Evolutionary conservation across 805 yeast species (phyloP).

Genomic region (Priceomyces fermenticarens): DNA sequence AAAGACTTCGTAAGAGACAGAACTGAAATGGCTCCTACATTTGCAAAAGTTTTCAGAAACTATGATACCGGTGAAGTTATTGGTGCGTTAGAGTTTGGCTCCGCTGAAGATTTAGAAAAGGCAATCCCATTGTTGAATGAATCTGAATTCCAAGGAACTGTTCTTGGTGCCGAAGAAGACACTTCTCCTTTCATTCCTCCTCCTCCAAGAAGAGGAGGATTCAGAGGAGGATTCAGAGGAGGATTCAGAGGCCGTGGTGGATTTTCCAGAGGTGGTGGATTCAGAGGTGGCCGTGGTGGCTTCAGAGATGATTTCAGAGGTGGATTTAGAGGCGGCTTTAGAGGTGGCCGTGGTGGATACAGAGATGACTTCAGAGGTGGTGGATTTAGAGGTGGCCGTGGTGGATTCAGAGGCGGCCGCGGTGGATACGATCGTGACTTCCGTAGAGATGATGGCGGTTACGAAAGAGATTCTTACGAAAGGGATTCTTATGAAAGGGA

Average conservation of each 20-base stretch:
- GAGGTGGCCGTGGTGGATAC: slow-evolving; percentile 36
- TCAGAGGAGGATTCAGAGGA: slow-evolving; percentile 29
- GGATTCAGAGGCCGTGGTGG: slow-evolving; percentile 31
- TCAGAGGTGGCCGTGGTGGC: slow-evolving; percentile 29
- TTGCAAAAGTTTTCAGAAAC: slow-evolving; percentile 50
- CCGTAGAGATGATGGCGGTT: slow-evolving; percentile 48
- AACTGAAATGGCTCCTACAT: slow-evolving; percentile 60
- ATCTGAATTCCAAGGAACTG: slow-evolving; percentile 65
- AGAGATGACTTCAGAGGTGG: slow-evolving; percentile 31
- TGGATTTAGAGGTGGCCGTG: slow-evolving; percentile 30
- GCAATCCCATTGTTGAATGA: slow-evolving; percentile 75
- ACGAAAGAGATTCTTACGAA: slow-evolving; percentile 44
- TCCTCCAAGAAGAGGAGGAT: slow-evolving; percentile 44
- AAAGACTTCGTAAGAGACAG: slow-evolving; percentile 87
- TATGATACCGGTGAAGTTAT: slow-evolving; percentile 43
- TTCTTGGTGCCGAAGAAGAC: slow-evolving; percentile 77
- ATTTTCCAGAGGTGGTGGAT: slow-evolving; percentile 33
- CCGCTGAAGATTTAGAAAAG: slow-evolving; percentile 71
- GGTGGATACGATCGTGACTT: slow-evolving; percentile 30
- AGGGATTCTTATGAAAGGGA: slow-evolving; percentile 47
- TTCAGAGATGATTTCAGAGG: slow-evolving; percentile 28
- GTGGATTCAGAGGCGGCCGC: slow-evolving; percentile 30
- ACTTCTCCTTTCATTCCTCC: slow-evolving; percentile 56
- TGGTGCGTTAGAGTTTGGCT: slow-evolving; percentile 53
- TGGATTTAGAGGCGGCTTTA: slow-evolving; percentile 40